Evolutionary conservation across 371 early-diverging fungal genomes (phyloP), one percentile per base, ranked within the genome.

Genomic region (Rhizopus sp.): DNA sequence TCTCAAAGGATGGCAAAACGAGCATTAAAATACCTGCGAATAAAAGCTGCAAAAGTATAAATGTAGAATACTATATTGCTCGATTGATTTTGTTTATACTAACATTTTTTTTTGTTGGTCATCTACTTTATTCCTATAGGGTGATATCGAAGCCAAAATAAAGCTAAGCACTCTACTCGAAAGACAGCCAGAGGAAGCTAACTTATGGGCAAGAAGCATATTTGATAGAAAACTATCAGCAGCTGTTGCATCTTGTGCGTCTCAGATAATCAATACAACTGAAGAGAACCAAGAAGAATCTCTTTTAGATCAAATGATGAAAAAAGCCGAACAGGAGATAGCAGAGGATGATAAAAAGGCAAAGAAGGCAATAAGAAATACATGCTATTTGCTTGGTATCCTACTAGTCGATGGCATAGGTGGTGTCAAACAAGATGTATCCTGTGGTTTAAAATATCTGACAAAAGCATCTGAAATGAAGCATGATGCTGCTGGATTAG

Each of bases 111-210:
- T 23, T 23, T 23, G 23, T 52, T 52, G 9, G 35, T 52, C 32
- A 23, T 23, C 23, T 23, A 23, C 23, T 41, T 41, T 39, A 46
- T 50, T 16, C 23, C 42, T 51, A 12, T 55, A 77, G 78, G 78
- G 74, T 16, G 70, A 77, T 55, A 55, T 77, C 7, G 78, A 77
- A 50, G 78, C 78, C 31, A 77, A 77, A 45, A 64, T 74, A 33
- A 77, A 77, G 62, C 52, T 77, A 9, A 70, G 70, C 45, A 77
- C 74, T 0, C 60, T 74, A 3, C 53, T 77, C n/a, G 62, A 66
- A 23, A 58, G 56, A 34, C 16, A 40, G 39, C 56, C 62, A 3
- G 42, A 70, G 15, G 78, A 77, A 52, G 74, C 78, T 2, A 66
- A 60, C n/a, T 50, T 77, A 30, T 77, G 78, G 78, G 72, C 74